Percentiles rank a stretch among this genome's conserved stretches.
Conservation (phyloP, 2,329 filamentous ascomycete species). For the Clathrospora elynae region DNA sequence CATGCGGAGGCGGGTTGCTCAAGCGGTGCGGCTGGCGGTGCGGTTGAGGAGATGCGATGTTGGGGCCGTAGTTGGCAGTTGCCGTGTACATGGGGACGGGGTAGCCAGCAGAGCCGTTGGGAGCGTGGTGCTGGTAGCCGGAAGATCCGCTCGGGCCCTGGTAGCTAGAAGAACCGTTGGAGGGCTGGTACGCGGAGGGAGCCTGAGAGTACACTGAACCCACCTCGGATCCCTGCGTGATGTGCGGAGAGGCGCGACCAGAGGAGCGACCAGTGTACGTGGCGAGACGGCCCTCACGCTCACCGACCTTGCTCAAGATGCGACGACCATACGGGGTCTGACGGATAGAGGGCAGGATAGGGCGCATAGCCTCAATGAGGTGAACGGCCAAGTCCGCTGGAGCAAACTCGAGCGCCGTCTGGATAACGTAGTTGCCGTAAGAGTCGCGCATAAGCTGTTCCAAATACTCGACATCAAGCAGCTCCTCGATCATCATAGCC, state of each 20-base stretch:
- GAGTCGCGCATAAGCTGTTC: conserved; percentile 89
- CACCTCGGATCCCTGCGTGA: conserved; percentile 31
- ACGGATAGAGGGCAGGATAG: conserved; percentile 81
- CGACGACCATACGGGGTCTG: conserved; percentile 93
- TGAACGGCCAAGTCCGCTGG: conserved; percentile 50
- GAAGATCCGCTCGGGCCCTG: conserved; percentile 11
- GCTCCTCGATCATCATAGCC: conserved; percentile 82
- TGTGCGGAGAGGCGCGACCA: conserved; percentile 37
- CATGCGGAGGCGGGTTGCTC: conserved; percentile 46
- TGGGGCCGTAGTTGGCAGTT: conserved; percentile 42
- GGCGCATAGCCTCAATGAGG: conserved; percentile 83
- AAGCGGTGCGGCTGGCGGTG: conserved; percentile 45
- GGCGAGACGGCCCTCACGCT: conserved; percentile 53
- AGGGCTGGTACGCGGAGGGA: conserved; percentile 9
- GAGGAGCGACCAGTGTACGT: conserved; percentile 39
- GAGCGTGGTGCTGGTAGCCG: conserved; percentile 20
- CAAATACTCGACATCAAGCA: conserved; percentile 74
- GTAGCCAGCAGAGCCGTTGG: conserved; percentile 21
- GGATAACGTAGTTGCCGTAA: conserved; percentile 97
- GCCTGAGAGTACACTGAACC: conserved; percentile 28
- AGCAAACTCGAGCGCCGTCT: conserved; percentile 69
- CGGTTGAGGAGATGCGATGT: conserved; percentile 43
- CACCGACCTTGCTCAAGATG: conserved; percentile 83
- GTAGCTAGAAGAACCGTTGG: conserved; percentile 7
- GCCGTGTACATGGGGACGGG: conserved; percentile 45